Evolutionary conservation across 257 asterid genomes (phyloP).

Genomic region (Voacanga thouarsii): DNA sequence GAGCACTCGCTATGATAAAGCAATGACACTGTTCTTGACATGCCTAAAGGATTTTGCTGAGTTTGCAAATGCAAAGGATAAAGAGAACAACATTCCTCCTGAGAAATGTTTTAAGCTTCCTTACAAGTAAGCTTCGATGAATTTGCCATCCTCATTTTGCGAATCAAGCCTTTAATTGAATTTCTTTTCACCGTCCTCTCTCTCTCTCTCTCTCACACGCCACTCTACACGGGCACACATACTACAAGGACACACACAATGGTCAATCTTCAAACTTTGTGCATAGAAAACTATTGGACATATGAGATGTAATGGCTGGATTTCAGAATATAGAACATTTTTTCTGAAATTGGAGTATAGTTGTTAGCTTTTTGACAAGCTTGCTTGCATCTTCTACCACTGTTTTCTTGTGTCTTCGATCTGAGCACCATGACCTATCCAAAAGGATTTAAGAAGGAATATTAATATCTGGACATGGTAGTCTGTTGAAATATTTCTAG

Average conservation of each 20-base stretch:
- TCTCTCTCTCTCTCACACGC: background rate
- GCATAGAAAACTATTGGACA: background rate
- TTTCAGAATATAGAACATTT: background rate
- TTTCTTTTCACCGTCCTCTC: background rate
- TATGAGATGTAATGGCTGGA: background rate
- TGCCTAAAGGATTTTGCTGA: constrained; percentile 97
- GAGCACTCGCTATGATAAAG: constrained; percentile 99
- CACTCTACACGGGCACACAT: too few relatives aligned
- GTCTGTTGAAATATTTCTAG: background rate
- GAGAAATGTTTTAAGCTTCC: constrained; percentile 93
- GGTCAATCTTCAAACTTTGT: background rate
- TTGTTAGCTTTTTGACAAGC: background rate
- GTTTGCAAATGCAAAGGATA: constrained; percentile 85
- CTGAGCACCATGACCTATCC: background rate
- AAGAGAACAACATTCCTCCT: constrained; percentile 79
- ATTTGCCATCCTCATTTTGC: background rate
- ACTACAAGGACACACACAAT: background rate
- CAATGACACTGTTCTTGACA: constrained; percentile 85
- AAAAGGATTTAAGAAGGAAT: background rate
- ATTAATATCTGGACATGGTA: background rate
- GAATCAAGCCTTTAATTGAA: background rate
- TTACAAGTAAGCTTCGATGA: constrained; percentile 63
- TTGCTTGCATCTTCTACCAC: background rate
- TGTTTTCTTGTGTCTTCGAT: background rate
- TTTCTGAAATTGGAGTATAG: background rate